Percentiles rank a stretch among this genome's conserved stretches.
Conservation (phyloP, 2,329 filamentous ascomycete species). For the Eurotiales sp. region DNA sequence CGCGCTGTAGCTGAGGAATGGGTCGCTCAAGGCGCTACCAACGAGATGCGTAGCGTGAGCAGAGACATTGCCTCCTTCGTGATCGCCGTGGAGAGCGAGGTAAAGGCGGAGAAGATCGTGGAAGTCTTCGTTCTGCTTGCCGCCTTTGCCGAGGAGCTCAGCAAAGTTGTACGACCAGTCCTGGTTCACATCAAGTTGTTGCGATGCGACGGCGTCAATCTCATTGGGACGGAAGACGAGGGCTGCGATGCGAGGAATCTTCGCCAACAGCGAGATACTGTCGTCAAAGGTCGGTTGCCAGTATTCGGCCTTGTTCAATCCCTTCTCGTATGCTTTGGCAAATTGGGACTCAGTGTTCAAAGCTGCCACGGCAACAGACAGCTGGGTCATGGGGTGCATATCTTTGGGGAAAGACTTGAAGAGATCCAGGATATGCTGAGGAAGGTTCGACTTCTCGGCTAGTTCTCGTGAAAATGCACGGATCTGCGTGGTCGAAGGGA, state of each 20-base stretch:
- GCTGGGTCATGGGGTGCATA: slow-evolving; percentile 97
- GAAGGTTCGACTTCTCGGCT: slow-evolving; percentile 79
- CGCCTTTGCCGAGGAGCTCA: slow-evolving; percentile 87
- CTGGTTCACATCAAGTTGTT: slow-evolving; percentile 71
- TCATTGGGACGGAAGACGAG: slow-evolving; percentile 93
- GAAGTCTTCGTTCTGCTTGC: slow-evolving; percentile 68
- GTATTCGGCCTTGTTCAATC: slow-evolving; percentile 92
- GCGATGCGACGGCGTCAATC: slow-evolving; percentile 69
- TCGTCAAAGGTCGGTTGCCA: slow-evolving; percentile 99
- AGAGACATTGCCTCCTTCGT: slow-evolving; percentile 97
- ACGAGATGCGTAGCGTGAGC: slow-evolving; percentile 94
- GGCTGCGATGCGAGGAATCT: slow-evolving; percentile 92
- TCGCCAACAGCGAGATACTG: slow-evolving; percentile 86
- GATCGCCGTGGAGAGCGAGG: slow-evolving; percentile 93
- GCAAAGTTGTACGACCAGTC: slow-evolving; percentile 99
- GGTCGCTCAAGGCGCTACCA: slow-evolving; percentile 88
- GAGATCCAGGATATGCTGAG: slow-evolving; percentile 79
- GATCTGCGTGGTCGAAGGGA: slow-evolving; percentile 78
- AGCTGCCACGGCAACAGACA: slow-evolving; percentile 91
- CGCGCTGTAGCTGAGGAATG: slow-evolving; percentile 93
- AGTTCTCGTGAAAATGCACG: slow-evolving; percentile 79
- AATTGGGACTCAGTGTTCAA: slow-evolving; percentile 93
- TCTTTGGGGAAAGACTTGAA: slow-evolving; percentile 84
- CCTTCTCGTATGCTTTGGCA: slow-evolving; percentile 85
- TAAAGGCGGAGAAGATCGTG: slow-evolving; percentile 93